Evolutionary conservation across 768 basidiomycete species (phyloP).

Genomic region (Phaffia tasmanica): DNA sequence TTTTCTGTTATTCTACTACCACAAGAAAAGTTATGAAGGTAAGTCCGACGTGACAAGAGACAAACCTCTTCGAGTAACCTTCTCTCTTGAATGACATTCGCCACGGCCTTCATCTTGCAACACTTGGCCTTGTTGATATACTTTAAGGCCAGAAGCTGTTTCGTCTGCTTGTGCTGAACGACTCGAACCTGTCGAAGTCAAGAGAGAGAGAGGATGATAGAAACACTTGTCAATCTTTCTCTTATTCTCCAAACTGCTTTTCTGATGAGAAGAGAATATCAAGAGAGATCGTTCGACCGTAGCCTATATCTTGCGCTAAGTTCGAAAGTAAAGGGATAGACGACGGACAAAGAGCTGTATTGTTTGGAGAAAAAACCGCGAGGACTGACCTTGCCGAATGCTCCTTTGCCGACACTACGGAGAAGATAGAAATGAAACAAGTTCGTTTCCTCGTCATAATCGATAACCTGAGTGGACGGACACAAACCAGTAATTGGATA

Average conservation of each 20-base stretch:
- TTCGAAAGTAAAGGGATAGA: not conserved
- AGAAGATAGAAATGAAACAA: slow-evolving; percentile 96
- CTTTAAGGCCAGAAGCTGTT: slow-evolving; percentile 87
- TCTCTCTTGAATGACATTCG: slow-evolving; percentile 88
- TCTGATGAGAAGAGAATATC: not conserved
- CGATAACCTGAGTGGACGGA: slow-evolving; percentile 50
- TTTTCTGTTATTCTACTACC: not conserved
- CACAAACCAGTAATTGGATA: not conserved
- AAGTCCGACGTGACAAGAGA: not conserved
- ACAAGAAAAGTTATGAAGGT: not conserved
- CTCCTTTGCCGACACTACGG: slow-evolving; percentile 89
- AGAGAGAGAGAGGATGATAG: not conserved
- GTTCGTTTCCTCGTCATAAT: slow-evolving; percentile 75
- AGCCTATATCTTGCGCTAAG: not conserved
- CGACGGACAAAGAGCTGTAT: not conserved
- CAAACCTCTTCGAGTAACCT: slow-evolving; percentile 78
- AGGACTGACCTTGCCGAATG: slow-evolving; percentile 81
- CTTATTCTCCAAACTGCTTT: not conserved
- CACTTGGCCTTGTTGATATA: slow-evolving; percentile 95
- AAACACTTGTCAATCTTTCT: slow-evolving; percentile 6
- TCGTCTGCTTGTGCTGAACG: slow-evolving; percentile 87
- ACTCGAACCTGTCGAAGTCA: slow-evolving; percentile 65
- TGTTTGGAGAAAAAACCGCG: not conserved
- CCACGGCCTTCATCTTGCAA: slow-evolving; percentile 78
- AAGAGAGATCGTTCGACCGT: too few species aligned